phyloP scores from a whole-genome alignment of 345 rosid genomes.

The Hibiscus trionum region DNA sequence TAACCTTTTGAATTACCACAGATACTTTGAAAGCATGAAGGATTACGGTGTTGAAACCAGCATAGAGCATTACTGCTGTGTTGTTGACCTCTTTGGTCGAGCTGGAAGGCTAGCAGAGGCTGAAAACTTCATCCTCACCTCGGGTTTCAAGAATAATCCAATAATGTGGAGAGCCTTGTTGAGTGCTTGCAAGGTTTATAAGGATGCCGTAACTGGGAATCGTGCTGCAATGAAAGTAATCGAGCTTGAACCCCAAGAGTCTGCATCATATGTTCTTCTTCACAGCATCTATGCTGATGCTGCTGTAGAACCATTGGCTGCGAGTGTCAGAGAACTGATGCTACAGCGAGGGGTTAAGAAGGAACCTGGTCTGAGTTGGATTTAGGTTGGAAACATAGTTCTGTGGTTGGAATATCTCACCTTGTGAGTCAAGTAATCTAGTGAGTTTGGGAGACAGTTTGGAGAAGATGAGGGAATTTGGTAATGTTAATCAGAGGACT shows the following conservation, averaged over 20 bases:
- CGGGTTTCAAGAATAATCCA: slow-evolving; percentile 33
- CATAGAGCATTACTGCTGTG: slow-evolving; percentile 39
- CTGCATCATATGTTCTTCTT: slow-evolving; percentile 43
- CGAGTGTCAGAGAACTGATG: slow-evolving; percentile 32
- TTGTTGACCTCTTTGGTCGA: slow-evolving; percentile 42
- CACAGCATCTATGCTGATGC: slow-evolving; percentile 32
- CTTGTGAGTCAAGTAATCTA: slow-evolving; percentile 21
- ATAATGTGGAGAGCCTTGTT: slow-evolving; percentile 46
- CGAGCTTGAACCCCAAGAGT: slow-evolving; percentile 36
- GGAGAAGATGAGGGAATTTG: slow-evolving; percentile 22
- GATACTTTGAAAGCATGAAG: slow-evolving; percentile 36
- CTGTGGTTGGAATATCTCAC: slow-evolving; percentile 26
- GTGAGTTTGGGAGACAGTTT: slow-evolving; percentile 20
- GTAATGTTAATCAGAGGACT: slow-evolving; percentile 15
- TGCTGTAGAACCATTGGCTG: slow-evolving; percentile 30
- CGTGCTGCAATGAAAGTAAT: slow-evolving; percentile 39
- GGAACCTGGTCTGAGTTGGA: slow-evolving; percentile 51
- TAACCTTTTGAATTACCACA: neutral
- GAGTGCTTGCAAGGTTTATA: slow-evolving; percentile 43
- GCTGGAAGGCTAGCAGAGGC: slow-evolving; percentile 41
- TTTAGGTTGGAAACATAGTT: slow-evolving; percentile 24
- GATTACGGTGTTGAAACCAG: slow-evolving; percentile 20
- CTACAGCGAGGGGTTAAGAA: slow-evolving; percentile 34
- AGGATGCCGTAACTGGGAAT: slow-evolving; percentile 23
- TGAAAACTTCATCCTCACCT: slow-evolving; percentile 30